These are phyloP conservation scores for Ganoderma lingzhi DNA, from an alignment of 1,284 basidiomycete genomes.

Conservation along the genomic window DNA sequence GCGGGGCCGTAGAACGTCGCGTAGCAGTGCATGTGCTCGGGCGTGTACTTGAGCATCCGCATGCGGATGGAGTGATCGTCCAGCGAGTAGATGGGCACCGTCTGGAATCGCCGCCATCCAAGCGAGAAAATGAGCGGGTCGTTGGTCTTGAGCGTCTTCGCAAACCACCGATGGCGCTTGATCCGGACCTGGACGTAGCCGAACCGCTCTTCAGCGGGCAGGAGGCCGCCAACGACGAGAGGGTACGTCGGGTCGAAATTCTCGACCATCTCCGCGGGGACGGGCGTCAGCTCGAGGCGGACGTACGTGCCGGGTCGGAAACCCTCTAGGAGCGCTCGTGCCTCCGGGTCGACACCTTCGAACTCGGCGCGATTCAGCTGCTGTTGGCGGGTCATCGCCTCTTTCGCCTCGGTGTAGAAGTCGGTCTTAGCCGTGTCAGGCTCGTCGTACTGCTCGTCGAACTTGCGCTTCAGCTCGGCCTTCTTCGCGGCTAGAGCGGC, in stretches of 20 bases:
- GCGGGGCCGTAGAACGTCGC: conserved; percentile 97
- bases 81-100: conserved; percentile 93
- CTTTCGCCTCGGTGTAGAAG: conserved; percentile 93
- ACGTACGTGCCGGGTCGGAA: conserved; percentile 94
- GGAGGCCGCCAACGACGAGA: conserved; percentile 92
- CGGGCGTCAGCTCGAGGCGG: conserved; percentile 85
- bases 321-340: conserved; percentile 89
- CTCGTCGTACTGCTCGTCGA: conserved; percentile 97
- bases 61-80: conserved; percentile 98
- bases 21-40: conserved; percentile 99
- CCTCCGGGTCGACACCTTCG: conserved; percentile 78
- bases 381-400: conserved; percentile 88
- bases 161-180: conserved; percentile 97
- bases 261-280: conserved; percentile 93
- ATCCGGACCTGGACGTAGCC: conserved; percentile 96
- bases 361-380: conserved; percentile 91
- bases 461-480: conserved; percentile 91
- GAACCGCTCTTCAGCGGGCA: conserved; percentile 91
- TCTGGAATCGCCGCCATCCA: conserved; percentile 97
- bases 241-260: conserved; percentile 94
- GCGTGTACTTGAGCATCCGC: conserved; percentile 99
- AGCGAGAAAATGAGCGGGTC: conserved; percentile 96
- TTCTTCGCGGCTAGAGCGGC: conserved; percentile 86
- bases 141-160: conserved; percentile 94
- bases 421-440: conserved; percentile 81